These are phyloP conservation scores for Didymella pomorum DNA, from an alignment of 2,329 filamentous ascomycete species.

Conservation along the genomic window DNA sequence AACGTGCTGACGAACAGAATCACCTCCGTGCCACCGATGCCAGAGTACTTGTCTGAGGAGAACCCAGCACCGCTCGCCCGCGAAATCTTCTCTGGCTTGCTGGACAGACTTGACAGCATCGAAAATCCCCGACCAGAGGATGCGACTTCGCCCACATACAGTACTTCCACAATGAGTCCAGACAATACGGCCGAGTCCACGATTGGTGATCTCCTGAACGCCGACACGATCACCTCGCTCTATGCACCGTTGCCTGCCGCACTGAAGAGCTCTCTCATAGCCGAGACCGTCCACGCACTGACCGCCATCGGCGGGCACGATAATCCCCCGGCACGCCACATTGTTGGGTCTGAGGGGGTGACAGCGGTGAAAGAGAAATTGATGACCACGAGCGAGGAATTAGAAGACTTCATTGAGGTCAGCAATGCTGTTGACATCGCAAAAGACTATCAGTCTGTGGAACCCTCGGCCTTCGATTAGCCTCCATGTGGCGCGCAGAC, in stretches of 20 bases:
- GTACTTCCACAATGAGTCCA: slow-evolving; percentile 40
- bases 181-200: slow-evolving; percentile 44
- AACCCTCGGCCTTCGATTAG: slow-evolving; percentile 18
- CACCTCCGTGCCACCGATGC: slow-evolving; percentile 80
- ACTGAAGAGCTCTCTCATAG: slow-evolving; percentile 76
- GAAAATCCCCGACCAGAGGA: slow-evolving; percentile 47
- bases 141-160: slow-evolving; percentile 40
- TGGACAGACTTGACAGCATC: slow-evolving; percentile 76
- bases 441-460: slow-evolving; percentile 24
- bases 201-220: slow-evolving; percentile 57
- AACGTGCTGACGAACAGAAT: slow-evolving; percentile 86
- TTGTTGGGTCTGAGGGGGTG: slow-evolving; percentile 89
- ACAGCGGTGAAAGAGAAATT: slow-evolving; percentile 92
- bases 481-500: no score
- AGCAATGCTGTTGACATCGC: slow-evolving; percentile 82
- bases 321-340: slow-evolving; percentile 92
- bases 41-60: slow-evolving; percentile 70
- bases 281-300: slow-evolving; percentile 90
- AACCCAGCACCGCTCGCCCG: slow-evolving; percentile 82
- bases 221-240: slow-evolving; percentile 66
- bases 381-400: slow-evolving; percentile 92
- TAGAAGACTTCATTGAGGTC: slow-evolving; percentile 94
- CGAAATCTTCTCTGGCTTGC: slow-evolving; percentile 80
- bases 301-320: slow-evolving; percentile 94
- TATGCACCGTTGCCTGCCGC: slow-evolving; percentile 75